Evolutionary conservation across 306 rosid genomes (phyloP).

Genomic region (Luffa acutangula): DNA sequence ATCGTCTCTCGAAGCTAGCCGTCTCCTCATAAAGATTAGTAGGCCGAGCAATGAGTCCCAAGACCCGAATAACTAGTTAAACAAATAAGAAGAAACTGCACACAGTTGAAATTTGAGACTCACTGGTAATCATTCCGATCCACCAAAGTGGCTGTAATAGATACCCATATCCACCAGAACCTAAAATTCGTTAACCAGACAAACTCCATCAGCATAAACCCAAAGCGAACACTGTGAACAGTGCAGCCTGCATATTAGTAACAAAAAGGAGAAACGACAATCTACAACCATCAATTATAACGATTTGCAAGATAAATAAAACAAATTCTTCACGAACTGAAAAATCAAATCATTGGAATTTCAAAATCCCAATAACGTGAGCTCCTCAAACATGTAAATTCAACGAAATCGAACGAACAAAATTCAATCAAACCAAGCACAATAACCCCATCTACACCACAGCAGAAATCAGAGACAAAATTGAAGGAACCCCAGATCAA

Average conservation of each 20-base stretch:
- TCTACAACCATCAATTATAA: not conserved
- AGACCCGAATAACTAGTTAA: not conserved
- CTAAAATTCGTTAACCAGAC: constrained; percentile 22
- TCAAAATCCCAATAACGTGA: not conserved
- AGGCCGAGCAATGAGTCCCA: not conserved
- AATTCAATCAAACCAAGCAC: not conserved
- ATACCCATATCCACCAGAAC: constrained; percentile 84
- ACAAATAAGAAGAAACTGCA: not conserved
- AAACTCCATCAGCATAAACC: not conserved
- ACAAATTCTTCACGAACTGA: not conserved
- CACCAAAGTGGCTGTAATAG: constrained; percentile 81
- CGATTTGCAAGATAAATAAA: not conserved
- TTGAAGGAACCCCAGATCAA: not conserved
- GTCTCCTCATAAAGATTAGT: not conserved
- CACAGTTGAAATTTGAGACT: constrained; percentile 16
- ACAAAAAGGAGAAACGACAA: constrained; percentile 1
- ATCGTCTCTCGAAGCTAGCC: not conserved
- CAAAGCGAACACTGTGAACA: not conserved
- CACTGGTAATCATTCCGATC: constrained; percentile 85
- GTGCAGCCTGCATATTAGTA: not conserved
- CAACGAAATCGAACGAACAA: not conserved
- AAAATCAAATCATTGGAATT: not conserved
- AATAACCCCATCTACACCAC: not conserved
- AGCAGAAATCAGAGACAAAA: not conserved
- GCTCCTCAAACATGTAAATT: not conserved